Conservation (phyloP, 129 eudicot species). For the Ambrosia artemisiifolia region DNA sequence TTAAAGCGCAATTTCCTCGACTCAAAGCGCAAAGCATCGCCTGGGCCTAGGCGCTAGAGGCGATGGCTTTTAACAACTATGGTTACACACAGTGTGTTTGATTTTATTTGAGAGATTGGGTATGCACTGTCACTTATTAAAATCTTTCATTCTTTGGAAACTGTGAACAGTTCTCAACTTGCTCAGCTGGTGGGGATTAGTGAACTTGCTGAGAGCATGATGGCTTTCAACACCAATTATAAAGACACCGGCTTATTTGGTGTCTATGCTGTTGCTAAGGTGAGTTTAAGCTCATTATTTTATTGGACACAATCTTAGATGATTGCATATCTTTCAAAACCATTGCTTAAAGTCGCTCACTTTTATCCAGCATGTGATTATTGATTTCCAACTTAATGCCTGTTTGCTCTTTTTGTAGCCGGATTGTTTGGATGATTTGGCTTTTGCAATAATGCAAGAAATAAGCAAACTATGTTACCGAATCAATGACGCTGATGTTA, state of each 20-base stretch:
- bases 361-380: neutral
- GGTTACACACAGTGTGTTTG: neutral
- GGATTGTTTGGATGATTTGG: constrained; percentile 72
- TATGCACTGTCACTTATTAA: neutral
- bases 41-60: no score
- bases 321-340: neutral
- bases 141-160: constrained; percentile 6
- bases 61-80: no score
- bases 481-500: constrained; percentile 71
- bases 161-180: constrained; percentile 54
- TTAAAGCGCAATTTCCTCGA: no score
- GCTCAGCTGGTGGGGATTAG: constrained; percentile 80
- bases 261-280: constrained; percentile 95
- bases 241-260: constrained; percentile 96
- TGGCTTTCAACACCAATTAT: constrained; percentile 92
- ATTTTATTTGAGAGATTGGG: neutral
- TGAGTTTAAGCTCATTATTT: constrained; percentile 19
- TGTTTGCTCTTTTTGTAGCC: constrained; percentile 48
- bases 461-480: constrained; percentile 68
- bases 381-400: neutral
- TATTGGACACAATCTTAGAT: neutral
- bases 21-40: no score
- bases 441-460: constrained; percentile 82
- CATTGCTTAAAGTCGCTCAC: constrained; percentile 1
- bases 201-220: constrained; percentile 97